Evolutionary conservation across 768 basidiomycete genomes (phyloP).

Genomic region (Boletus vinaceobasis): DNA sequence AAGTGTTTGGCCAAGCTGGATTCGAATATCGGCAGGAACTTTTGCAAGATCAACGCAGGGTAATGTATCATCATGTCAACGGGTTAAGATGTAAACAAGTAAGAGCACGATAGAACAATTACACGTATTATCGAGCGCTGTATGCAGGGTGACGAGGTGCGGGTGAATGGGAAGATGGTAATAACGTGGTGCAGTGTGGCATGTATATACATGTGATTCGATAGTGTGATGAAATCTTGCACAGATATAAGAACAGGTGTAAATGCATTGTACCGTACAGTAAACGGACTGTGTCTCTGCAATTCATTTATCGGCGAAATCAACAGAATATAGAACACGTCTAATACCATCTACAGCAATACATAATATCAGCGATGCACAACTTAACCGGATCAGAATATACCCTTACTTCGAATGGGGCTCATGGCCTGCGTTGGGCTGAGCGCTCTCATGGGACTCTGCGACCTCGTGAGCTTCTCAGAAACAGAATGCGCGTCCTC

Average conservation of each 20-base stretch:
- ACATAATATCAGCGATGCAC: constrained; percentile 3
- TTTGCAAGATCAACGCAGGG: not conserved
- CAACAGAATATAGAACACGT: constrained; percentile 21
- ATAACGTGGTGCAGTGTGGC: not conserved
- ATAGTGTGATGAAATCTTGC: not conserved
- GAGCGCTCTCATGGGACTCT: constrained; percentile 22
- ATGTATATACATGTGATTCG: not conserved
- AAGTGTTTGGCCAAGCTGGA: not conserved
- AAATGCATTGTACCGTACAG: not conserved
- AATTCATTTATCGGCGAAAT: constrained; percentile 10
- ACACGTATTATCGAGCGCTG: not conserved
- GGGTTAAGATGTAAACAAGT: not conserved
- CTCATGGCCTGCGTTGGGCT: constrained; percentile 35
- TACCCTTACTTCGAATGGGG: constrained; percentile 15
- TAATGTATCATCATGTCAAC: not conserved
- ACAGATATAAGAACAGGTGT: not conserved
- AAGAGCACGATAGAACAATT: not conserved
- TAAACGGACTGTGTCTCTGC: not conserved
- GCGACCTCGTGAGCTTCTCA: not conserved
- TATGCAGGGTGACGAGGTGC: not conserved
- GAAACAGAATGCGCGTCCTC: not conserved
- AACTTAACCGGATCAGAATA: not conserved
- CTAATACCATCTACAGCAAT: constrained; percentile 24
- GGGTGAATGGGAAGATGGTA: not conserved
- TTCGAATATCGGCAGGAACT: not conserved